Base-by-base conservation (phyloP, 2,329 filamentous ascomycete genomes). In the Aspergillus eucalypticola region DNA sequence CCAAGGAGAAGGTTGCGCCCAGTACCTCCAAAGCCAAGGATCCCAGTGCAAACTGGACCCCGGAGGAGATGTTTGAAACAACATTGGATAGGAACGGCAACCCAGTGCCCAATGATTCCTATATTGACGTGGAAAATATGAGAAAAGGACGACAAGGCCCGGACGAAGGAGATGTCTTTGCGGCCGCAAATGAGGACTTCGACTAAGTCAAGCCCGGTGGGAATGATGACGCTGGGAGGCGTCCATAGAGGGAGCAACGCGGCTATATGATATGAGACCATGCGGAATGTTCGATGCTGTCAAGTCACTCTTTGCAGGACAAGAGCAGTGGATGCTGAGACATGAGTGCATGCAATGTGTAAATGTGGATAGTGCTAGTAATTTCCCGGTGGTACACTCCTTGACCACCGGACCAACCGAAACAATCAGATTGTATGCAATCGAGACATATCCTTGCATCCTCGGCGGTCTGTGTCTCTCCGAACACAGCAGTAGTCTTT, bases 61-160 rank as follows among this genome's bases (percentile, higher is more conserved):
- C 72, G 0, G 68, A 70, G 35, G 68, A 75, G 59, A 59, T 69
- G 32, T 59, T 77, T 8, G 66, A 67, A 32, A 69, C 69, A 11
- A 68, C 69, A 3, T 69, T 76, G 62, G 68, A 76, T 39, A 38
- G 66, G 13, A 13, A 66, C n/a, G 75, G 73, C 17, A 70, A 75
- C 35, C 70, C 73, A 0, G 70, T 71, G 3, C 69, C 73, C n/a
- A 71, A 77, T 25, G 60, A 39, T 65, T 59, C 55, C 1, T 73
- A 59, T 39, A 66, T 64, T 10, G 67, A 73, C 51, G 69, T 65
- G 3, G 56, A 39, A 3, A 67, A 65, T 49, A 66, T 70, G 50
- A 57, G 59, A 15, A 62, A 64, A 44, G 44, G 60, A 13, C 63
- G 21, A 52, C 62, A 8, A 51, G 52, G 58, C 21, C 57, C 63